phyloP scores from a whole-genome alignment of 2,329 filamentous ascomycete genomes.

The Ceratocystis variospora region DNA sequence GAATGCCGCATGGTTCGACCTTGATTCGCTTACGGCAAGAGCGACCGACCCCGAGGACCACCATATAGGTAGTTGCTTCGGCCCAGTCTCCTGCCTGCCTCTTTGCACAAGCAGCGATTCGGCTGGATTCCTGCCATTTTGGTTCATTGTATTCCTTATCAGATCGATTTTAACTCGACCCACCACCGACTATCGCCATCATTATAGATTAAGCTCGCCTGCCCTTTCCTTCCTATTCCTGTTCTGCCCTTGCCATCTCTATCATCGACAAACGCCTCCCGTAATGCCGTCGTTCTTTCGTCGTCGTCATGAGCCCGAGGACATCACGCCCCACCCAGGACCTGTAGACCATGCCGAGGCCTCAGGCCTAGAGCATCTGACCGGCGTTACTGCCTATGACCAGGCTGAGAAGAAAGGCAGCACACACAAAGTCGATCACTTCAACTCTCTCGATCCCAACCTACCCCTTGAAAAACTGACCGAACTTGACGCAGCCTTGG shows the following conservation, averaged over 20 bases:
- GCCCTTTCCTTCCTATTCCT: neutral
- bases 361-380: constrained; percentile 31
- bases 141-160: neutral
- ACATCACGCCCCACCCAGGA: constrained; percentile 32
- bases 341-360: constrained; percentile 29
- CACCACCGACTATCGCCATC: neutral
- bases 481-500: constrained; percentile 45
- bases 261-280: neutral
- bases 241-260: neutral
- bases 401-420: constrained; percentile 33
- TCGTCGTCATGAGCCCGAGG: constrained; percentile 34
- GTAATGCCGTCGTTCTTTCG: constrained; percentile 28
- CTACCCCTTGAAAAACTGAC: constrained; percentile 48
- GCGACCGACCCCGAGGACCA: neutral
- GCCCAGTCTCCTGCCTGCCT: neutral
- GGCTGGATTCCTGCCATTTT: neutral
- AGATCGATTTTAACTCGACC: neutral
- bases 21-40: neutral
- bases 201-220: neutral
- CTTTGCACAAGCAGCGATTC: neutral
- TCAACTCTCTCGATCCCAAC: constrained; percentile 40
- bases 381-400: constrained; percentile 42
- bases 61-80: neutral
- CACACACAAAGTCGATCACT: neutral
- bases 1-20: constrained; percentile 1